These are phyloP conservation scores for Penicillium nordicum DNA, from an alignment of 2,329 filamentous ascomycete species.

Conservation along the genomic window DNA sequence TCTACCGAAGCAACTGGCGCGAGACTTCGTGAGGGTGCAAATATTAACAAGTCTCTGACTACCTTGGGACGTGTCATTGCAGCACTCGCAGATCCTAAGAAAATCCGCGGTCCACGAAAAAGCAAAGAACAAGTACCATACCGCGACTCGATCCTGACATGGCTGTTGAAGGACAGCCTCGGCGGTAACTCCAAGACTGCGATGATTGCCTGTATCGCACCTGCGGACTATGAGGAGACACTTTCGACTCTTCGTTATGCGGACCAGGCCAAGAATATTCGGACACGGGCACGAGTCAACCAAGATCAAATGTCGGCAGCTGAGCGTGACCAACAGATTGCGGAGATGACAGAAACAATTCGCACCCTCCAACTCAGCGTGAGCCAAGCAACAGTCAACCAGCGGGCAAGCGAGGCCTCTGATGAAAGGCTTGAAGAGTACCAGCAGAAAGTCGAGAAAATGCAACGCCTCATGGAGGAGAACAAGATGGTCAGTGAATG, in stretches of 20 bases:
- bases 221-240: conserved; percentile 95
- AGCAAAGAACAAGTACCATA: conserved; percentile 80
- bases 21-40: conserved; percentile 86
- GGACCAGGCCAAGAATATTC: conserved; percentile 95
- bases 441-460: conserved; percentile 79
- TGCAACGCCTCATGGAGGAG: conserved; percentile 97
- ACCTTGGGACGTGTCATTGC: conserved; percentile 95
- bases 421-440: conserved; percentile 91
- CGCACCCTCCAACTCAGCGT: conserved; percentile 74
- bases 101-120: conserved; percentile 57
- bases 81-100: conserved; percentile 73
- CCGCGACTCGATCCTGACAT: conserved; percentile 76
- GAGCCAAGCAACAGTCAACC: conserved; percentile 64
- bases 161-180: conserved; percentile 92
- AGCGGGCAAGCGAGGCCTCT: conserved; percentile 67
- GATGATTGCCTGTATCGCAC: conserved; percentile 97
- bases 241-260: conserved; percentile 94
- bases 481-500: conserved; percentile 83
- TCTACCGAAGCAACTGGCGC: conserved; percentile 91
- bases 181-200: conserved; percentile 97
- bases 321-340: conserved; percentile 89
- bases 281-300: conserved; percentile 90
- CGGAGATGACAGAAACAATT: conserved; percentile 93
- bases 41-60: conserved; percentile 98
- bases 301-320: conserved; percentile 90